Percentiles rank a stretch among this genome's conserved stretches.
phyloP scores from a whole-genome alignment of 768 basidiomycete genomes.

The Tricholoma terreum region DNA sequence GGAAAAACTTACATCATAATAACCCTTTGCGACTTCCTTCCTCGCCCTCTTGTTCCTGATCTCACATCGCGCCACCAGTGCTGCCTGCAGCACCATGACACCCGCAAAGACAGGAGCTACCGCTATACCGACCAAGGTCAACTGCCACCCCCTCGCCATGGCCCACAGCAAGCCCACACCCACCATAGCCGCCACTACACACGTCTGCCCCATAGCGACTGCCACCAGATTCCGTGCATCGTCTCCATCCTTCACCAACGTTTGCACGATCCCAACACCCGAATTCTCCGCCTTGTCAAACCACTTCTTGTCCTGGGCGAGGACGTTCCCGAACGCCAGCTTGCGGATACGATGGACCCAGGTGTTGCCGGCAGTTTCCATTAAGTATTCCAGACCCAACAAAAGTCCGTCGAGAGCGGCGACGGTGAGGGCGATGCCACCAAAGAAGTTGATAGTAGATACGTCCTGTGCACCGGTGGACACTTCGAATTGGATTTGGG shows the following conservation, averaged over 20 bases:
- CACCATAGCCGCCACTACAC: constrained; percentile 82
- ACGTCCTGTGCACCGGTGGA: constrained; percentile 66
- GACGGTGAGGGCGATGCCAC: constrained; percentile 67
- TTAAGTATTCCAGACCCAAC: constrained; percentile 72
- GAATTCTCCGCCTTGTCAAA: constrained; percentile 71
- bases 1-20: constrained; percentile 69
- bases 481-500: constrained; percentile 73
- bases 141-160: constrained; percentile 82
- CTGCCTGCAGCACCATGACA: constrained; percentile 71
- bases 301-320: constrained; percentile 83
- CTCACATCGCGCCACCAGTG: constrained; percentile 68
- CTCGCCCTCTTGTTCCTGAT: constrained; percentile 79
- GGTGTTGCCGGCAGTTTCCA: constrained; percentile 69
- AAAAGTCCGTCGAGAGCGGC: constrained; percentile 76
- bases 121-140: constrained; percentile 87
- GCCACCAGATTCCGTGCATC: constrained; percentile 80
- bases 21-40: constrained; percentile 79
- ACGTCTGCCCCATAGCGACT: constrained; percentile 61
- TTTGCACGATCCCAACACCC: constrained; percentile 62
- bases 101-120: constrained; percentile 81
- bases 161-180: constrained; percentile 87
- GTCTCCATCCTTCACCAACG: constrained; percentile 84
- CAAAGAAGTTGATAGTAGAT: constrained; percentile 62
- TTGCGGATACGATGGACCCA: constrained; percentile 75
- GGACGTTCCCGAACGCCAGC: constrained; percentile 50